Conservation (phyloP, 257 asterid species). For the Solanum paucissectum region DNA sequence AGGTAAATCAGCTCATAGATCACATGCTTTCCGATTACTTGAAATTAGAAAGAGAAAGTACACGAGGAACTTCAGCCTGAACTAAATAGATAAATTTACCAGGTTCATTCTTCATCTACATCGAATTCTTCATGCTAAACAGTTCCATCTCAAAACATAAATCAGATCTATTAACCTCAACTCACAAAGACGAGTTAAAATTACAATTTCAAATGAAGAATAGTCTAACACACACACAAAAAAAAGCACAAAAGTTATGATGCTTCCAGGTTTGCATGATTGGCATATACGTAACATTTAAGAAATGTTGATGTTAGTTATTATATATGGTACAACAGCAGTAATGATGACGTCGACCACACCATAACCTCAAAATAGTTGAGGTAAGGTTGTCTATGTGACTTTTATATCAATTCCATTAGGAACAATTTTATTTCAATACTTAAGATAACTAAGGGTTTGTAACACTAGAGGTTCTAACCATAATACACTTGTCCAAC, state of each 20-base stretch:
- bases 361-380: background rate
- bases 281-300: background rate
- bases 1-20: background rate
- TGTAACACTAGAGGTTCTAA: background rate
- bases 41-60: background rate
- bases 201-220: background rate
- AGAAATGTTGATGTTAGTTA: background rate
- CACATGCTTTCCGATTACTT: background rate
- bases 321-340: background rate
- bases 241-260: background rate
- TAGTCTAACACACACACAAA: background rate
- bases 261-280: background rate
- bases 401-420: background rate
- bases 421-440: background rate
- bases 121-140: background rate
- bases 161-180: background rate
- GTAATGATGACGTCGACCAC: background rate
- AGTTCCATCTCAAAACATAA: background rate
- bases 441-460: background rate
- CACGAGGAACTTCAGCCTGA: background rate
- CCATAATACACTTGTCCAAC: background rate
- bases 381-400: background rate
- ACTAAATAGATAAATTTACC: background rate
- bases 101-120: background rate
- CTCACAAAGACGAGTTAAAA: background rate